phyloP scores from a whole-genome alignment of 768 basidiomycete species.

The Leccinellum albellum region DNA sequence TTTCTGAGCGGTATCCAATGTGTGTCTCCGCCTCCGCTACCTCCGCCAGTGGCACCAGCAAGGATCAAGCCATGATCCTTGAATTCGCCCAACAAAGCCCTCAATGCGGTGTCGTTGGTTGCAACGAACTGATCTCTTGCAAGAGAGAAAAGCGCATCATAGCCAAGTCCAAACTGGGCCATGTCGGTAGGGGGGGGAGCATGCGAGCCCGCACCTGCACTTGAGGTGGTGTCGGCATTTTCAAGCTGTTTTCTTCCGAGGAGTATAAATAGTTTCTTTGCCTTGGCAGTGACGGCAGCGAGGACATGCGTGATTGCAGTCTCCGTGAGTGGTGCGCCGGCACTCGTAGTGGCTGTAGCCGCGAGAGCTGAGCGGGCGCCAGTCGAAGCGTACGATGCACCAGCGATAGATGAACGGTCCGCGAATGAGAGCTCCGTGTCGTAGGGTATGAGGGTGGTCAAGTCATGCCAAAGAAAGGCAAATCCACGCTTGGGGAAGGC shows the following conservation, averaged over 20 bases:
- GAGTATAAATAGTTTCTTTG: constrained; percentile 74
- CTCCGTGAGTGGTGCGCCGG: constrained; percentile 57
- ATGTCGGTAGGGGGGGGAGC: constrained; percentile 10
- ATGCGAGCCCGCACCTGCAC: constrained; percentile 4
- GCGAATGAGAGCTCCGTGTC: constrained; percentile 69
- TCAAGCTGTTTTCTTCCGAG: constrained; percentile 69
- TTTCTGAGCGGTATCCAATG: constrained; percentile 87
- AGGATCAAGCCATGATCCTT: constrained; percentile 87
- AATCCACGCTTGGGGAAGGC: constrained; percentile 44
- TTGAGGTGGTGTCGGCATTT: constrained; percentile 35
- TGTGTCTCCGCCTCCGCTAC: constrained; percentile 49
- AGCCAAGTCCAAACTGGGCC: constrained; percentile 55
- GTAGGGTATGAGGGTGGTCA: constrained; percentile 82
- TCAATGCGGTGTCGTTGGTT: constrained; percentile 79
- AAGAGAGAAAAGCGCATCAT: constrained; percentile 65
- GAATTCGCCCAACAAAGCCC: constrained; percentile 84
- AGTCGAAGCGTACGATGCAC: constrained; percentile 39
- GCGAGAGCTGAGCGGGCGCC: constrained; percentile 25
- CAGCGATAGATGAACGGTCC: constrained; percentile 59
- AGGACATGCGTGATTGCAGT: constrained; percentile 78
- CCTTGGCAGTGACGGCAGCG: constrained; percentile 82
- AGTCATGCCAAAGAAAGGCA: constrained; percentile 84
- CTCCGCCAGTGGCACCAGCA: constrained; percentile 35
- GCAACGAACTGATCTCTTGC: constrained; percentile 86
- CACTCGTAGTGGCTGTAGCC: constrained; percentile 29